These are phyloP conservation scores for Phallus indusiatus DNA, from an alignment of 768 basidiomycete genomes.

Conservation along the genomic window DNA sequence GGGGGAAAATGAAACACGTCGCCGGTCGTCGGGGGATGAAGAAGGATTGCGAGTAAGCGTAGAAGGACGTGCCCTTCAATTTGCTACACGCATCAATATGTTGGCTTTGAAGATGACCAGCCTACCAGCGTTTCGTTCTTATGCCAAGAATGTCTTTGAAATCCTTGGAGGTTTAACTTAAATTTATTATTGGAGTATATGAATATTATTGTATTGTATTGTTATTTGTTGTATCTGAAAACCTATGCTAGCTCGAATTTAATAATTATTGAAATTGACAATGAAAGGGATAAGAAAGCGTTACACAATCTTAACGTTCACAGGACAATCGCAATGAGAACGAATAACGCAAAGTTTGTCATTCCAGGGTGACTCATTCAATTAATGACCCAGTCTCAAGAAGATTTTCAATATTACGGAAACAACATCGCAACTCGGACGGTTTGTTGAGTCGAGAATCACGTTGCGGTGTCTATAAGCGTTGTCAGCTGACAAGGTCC, in stretches of 20 bases:
- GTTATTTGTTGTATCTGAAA: too few species aligned
- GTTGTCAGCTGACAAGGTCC: not conserved
- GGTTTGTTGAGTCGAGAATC: not conserved
- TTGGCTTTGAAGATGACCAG: conserved; percentile 63
- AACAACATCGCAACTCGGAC: not conserved
- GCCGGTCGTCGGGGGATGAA: conserved; percentile 18
- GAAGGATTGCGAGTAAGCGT: conserved; percentile 38
- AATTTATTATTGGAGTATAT: too few species aligned
- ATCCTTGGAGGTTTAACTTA: conserved; percentile 12
- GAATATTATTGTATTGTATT: too few species aligned
- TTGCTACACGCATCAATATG: conserved; percentile 70
- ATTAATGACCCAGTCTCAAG: not conserved
- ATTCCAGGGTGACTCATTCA: too few species aligned
- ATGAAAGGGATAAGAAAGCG: too few species aligned
- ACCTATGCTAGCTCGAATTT: too few species aligned
- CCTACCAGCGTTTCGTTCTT: conserved; percentile 51
- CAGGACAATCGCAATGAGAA: too few species aligned
- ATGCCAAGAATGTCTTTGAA: conserved; percentile 17
- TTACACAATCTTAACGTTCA: too few species aligned
- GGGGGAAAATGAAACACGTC: conserved; percentile 26
- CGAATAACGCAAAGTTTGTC: too few species aligned
- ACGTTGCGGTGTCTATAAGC: conserved; percentile 16
- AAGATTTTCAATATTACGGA: not conserved
- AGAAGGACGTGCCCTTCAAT: conserved; percentile 56
- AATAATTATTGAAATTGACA: too few species aligned